Conservation (phyloP, 2,329 filamentous ascomycete species). For the Pseudogymnoascus sp. region DNA sequence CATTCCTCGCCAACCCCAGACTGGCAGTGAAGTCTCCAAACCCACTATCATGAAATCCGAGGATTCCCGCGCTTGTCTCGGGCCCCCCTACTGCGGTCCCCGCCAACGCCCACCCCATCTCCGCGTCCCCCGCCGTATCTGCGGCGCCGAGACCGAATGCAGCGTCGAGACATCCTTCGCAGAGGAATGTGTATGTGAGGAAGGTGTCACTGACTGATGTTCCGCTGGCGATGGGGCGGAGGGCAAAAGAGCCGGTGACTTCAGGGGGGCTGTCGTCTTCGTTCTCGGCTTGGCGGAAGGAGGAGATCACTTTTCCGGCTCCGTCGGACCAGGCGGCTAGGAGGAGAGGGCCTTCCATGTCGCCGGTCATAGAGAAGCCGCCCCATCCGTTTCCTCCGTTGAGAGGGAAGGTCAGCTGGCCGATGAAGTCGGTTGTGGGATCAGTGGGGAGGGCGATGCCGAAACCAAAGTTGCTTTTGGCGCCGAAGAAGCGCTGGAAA, state of each 20-base stretch:
- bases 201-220: slow-evolving; percentile 36
- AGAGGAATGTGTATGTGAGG: slow-evolving; percentile 40
- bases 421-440: slow-evolving; percentile 37
- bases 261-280: slow-evolving; percentile 37
- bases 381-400: slow-evolving; percentile 37
- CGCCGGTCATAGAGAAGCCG: slow-evolving; percentile 36
- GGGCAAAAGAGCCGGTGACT: slow-evolving; percentile 33
- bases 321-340: slow-evolving; percentile 38
- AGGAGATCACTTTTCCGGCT: slow-evolving; percentile 31
- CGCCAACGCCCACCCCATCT: slow-evolving; percentile 33
- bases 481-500: slow-evolving; percentile 34
- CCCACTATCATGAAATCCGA: slow-evolving; percentile 29
- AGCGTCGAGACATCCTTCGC: slow-evolving; percentile 30
- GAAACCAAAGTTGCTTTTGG: slow-evolving; percentile 33
- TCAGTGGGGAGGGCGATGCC: slow-evolving; percentile 37
- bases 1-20: slow-evolving; percentile 13
- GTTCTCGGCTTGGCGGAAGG: slow-evolving; percentile 36
- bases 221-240: slow-evolving; percentile 34
- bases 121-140: slow-evolving; percentile 20
- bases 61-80: slow-evolving; percentile 18
- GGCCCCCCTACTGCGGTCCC: slow-evolving; percentile 21
- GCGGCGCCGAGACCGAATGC: slow-evolving; percentile 25
- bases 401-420: slow-evolving; percentile 37
- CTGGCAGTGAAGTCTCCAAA: slow-evolving; percentile 17
- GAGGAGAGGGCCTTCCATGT: slow-evolving; percentile 39